These are phyloP conservation scores for Emiliania huxleyi DNA, from an alignment of 78 protist species.

Conservation along the genomic window DNA sequence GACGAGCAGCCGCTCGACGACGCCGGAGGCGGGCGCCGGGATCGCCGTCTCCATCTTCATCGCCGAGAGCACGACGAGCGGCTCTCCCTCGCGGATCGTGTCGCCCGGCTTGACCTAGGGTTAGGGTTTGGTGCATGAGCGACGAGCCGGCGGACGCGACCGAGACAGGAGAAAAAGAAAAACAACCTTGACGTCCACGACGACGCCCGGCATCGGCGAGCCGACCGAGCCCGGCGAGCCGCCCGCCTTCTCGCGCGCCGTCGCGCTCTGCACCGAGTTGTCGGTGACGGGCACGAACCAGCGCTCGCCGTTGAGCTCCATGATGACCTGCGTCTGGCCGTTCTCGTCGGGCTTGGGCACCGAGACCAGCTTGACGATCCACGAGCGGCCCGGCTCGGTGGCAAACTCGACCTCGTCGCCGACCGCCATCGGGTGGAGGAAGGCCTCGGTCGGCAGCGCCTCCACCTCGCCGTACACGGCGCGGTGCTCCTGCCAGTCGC, in stretches of 20 bases:
- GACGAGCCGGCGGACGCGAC: no score
- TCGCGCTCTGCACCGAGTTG: not conserved
- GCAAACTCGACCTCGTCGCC: conserved; percentile 19
- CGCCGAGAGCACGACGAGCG: conserved; percentile 41
- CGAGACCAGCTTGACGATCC: not conserved
- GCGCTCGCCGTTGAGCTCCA: conserved; percentile 74
- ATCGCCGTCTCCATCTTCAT: conserved; percentile 68
- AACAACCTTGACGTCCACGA: conserved; percentile 51
- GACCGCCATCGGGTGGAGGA: conserved; percentile 13
- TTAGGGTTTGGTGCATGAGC: no score
- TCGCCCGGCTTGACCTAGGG: not conserved
- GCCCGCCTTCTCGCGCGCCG: conserved; percentile 39
- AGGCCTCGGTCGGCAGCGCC: conserved; percentile 51
- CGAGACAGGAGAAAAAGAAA: no score
- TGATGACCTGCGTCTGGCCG: conserved; percentile 34
- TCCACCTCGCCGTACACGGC: conserved; percentile 26
- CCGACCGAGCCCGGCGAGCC: conserved; percentile 48
- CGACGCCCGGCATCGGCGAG: conserved; percentile 82
- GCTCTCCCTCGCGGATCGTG: conserved; percentile 26
- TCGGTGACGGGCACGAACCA: conserved; percentile 47
- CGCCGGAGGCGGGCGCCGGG: conserved; percentile 34
- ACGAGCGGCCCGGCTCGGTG: conserved; percentile 49
- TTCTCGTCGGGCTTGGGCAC: no score
- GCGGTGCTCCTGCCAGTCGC: not conserved
- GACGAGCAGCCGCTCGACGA: not conserved